Conservation (phyloP, 2,329 filamentous ascomycete species). For the Basipetospora sp. region DNA sequence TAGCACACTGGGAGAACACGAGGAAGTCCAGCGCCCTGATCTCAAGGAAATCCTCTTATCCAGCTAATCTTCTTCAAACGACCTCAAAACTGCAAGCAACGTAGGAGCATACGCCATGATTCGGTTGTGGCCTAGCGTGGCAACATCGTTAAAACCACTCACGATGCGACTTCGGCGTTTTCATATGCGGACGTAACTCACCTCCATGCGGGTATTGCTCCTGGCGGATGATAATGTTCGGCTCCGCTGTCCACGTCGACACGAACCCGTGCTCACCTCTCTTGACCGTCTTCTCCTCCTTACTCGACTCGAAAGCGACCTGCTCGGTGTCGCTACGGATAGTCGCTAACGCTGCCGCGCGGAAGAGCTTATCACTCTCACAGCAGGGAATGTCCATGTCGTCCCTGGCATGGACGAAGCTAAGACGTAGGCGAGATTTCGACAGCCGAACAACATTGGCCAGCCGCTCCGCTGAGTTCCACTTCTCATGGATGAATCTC, state of each 20-base stretch:
- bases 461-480: slow-evolving; percentile 59
- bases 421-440: slow-evolving; percentile 44
- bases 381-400: slow-evolving; percentile 70
- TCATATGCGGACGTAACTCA: slow-evolving; percentile 21
- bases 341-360: slow-evolving; percentile 39
- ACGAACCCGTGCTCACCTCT: slow-evolving; percentile 34
- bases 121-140: slow-evolving; percentile 56
- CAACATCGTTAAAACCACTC: too few relatives aligned
- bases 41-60: neutral
- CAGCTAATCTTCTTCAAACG: slow-evolving; percentile 32
- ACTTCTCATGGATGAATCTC: slow-evolving; percentile 58
- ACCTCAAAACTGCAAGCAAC: slow-evolving; percentile 47
- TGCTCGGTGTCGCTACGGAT: slow-evolving; percentile 21
- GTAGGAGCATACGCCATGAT: slow-evolving; percentile 53
- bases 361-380: slow-evolving; percentile 51
- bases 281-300: slow-evolving; percentile 28
- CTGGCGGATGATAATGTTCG: slow-evolving; percentile 35
- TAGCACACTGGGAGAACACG: too few relatives aligned
- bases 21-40: too few relatives aligned
- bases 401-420: slow-evolving; percentile 64
- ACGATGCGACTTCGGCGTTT: too few relatives aligned
- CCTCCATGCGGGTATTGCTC: slow-evolving; percentile 41
- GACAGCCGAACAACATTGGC: slow-evolving; percentile 38
- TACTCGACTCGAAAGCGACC: slow-evolving; percentile 26
- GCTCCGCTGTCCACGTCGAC: slow-evolving; percentile 28